phyloP scores from a whole-genome alignment of 768 basidiomycete species.

The Naganishia friedmannii region DNA sequence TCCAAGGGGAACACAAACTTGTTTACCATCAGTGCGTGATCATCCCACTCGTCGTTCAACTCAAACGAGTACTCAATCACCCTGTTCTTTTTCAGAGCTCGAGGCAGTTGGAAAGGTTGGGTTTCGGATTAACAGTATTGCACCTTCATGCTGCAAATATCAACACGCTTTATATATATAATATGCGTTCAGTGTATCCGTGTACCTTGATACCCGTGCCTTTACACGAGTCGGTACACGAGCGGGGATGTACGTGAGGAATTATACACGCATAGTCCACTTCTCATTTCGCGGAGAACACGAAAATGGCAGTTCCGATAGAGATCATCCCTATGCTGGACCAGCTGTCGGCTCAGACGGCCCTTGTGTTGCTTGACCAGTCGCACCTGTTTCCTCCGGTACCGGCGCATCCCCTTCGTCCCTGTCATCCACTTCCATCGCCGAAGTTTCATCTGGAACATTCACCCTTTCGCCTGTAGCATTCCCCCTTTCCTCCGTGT shows the following conservation, averaged over 20 bases:
- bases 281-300: too few relatives aligned
- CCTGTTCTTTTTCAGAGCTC: neutral
- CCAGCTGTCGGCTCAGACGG: neutral
- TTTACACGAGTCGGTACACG: too few relatives aligned
- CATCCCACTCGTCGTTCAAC: neutral
- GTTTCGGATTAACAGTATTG: neutral
- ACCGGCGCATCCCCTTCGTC: neutral
- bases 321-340: too few relatives aligned
- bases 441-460: neutral
- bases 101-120: conserved; percentile 17
- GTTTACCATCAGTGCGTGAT: conserved; percentile 14
- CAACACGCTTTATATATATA: too few relatives aligned
- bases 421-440: neutral
- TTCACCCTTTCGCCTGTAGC: neutral
- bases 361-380: neutral
- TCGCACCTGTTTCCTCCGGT: neutral
- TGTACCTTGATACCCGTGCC: too few relatives aligned
- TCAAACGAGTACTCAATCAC: too few relatives aligned
- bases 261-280: too few relatives aligned
- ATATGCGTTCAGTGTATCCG: too few relatives aligned
- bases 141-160: neutral
- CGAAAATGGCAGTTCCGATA: neutral
- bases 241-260: too few relatives aligned
- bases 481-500: too few relatives aligned
- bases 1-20: conserved; percentile 11